Conservation (phyloP, 805 yeast species). For the Kodamaea nitidulidarum region DNA sequence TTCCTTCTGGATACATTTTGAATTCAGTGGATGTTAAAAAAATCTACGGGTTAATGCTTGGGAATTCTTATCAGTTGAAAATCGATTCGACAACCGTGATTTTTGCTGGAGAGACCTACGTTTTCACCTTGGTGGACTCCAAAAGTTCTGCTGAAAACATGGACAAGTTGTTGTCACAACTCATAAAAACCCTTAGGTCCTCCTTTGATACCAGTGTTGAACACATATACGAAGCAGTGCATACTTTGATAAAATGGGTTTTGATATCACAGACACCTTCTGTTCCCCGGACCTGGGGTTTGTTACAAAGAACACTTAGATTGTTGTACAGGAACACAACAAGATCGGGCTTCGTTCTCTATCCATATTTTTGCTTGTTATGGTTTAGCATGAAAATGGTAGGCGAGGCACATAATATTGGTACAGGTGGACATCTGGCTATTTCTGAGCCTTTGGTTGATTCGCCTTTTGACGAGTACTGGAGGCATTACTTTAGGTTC, state of each 20-base stretch:
- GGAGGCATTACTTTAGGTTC: conserved; percentile 1
- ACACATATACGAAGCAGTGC: conserved; percentile 19
- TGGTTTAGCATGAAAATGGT: conserved; percentile 3
- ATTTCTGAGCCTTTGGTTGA: conserved; percentile 3
- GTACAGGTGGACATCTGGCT: not conserved
- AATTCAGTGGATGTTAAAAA: conserved; percentile 14
- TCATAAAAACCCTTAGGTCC: conserved; percentile 11
- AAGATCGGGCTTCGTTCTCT: conserved; percentile 6
- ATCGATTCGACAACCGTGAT: conserved; percentile 14
- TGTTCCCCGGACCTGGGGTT: conserved; percentile 14
- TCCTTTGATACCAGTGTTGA: not conserved
- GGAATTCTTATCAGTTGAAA: conserved; percentile 12
- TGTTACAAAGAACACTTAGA: conserved; percentile 7
- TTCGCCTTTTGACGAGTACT: not conserved
- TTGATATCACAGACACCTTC: conserved; percentile 29
- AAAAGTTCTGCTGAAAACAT: conserved; percentile 15
- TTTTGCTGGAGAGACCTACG: conserved; percentile 20
- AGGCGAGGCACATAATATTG: not conserved
- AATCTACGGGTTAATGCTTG: conserved; percentile 15
- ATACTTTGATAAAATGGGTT: conserved; percentile 27
- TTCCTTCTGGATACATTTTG: conserved; percentile 10
- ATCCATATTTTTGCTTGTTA: conserved; percentile 18
- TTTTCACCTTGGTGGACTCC: conserved; percentile 23
- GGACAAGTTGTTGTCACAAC: conserved; percentile 16
- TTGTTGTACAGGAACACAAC: not conserved